Evolutionary conservation across 1,284 basidiomycete species (phyloP).

Genomic region (Fereydounia khargensis): DNA sequence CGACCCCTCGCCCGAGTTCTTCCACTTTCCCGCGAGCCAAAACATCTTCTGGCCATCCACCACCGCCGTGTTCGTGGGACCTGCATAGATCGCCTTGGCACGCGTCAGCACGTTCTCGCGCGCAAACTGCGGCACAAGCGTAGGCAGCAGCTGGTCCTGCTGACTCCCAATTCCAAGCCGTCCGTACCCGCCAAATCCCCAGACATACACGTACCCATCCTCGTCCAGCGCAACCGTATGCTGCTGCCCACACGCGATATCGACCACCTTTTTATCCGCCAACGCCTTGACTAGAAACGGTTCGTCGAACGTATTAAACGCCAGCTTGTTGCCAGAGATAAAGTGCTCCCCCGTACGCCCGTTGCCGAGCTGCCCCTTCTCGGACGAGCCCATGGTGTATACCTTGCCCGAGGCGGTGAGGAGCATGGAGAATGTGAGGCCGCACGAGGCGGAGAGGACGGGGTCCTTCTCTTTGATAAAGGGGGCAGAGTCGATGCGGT

Average conservation of each 20-base stretch:
- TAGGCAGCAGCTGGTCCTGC: conserved; percentile 64
- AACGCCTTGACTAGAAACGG: conserved; percentile 66
- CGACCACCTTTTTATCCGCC: conserved; percentile 71
- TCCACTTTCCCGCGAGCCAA: conserved; percentile 71
- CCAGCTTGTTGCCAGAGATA: conserved; percentile 75
- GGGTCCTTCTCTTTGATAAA: conserved; percentile 64
- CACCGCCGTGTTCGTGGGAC: conserved; percentile 77
- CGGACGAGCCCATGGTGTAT: conserved; percentile 84
- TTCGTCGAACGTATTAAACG: conserved; percentile 73
- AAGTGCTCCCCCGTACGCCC: conserved; percentile 85
- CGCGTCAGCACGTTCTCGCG: conserved; percentile 66
- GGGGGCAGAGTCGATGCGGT: conserved; percentile 62
- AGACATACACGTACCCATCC: conserved; percentile 77
- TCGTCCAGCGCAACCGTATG: conserved; percentile 72
- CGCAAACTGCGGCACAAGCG: conserved; percentile 48
- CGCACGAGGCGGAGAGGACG: conserved; percentile 73
- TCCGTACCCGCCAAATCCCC: conserved; percentile 58
- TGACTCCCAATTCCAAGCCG: conserved; percentile 69
- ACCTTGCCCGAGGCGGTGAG: conserved; percentile 76
- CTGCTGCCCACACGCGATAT: conserved; percentile 81
- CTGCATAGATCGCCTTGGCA: conserved; percentile 70
- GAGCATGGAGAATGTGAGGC: conserved; percentile 77
- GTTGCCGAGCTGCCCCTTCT: conserved; percentile 88
- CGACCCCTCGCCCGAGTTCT: conserved; percentile 82
- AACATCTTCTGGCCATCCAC: conserved; percentile 79